These are phyloP conservation scores for Penicillium turbatum DNA, from an alignment of 495 filamentous ascomycete genomes.

Conservation along the genomic window DNA sequence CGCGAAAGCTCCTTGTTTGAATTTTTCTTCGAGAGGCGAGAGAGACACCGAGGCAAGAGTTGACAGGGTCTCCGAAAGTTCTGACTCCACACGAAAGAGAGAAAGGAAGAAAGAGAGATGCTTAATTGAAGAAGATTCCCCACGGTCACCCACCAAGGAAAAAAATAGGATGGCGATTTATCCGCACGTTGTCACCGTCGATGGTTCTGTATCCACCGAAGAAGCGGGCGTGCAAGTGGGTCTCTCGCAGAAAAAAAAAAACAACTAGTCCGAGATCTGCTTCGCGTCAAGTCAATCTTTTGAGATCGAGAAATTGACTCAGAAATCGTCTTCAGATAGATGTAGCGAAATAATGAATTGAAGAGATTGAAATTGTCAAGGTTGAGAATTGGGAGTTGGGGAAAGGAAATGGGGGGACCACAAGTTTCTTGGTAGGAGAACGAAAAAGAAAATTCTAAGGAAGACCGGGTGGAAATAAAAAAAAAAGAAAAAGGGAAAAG, in stretches of 20 bases:
- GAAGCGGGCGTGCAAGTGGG: slow-evolving; percentile 45
- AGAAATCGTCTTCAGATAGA: slow-evolving; percentile 1
- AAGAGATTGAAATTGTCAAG: too few relatives aligned
- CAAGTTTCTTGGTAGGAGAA: slow-evolving; percentile 27
- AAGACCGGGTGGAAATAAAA: slow-evolving; percentile 11
- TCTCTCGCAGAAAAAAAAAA: slow-evolving; percentile 39
- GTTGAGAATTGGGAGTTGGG: neutral
- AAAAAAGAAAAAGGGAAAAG: slow-evolving; percentile 25
- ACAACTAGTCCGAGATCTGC: slow-evolving; percentile 39
- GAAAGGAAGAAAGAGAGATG: slow-evolving; percentile 27
- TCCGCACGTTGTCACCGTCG: slow-evolving; percentile 46
- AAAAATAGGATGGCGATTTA: slow-evolving; percentile 33
- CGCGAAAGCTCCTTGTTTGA: slow-evolving; percentile 20
- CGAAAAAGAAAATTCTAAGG: slow-evolving; percentile 21
- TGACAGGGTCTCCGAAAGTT: slow-evolving; percentile 17
- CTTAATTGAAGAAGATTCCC: slow-evolving; percentile 43
- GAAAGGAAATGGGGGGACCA: slow-evolving; percentile 23
- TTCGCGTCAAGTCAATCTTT: slow-evolving; percentile 38
- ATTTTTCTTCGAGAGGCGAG: slow-evolving; percentile 22
- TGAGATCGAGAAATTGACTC: slow-evolving; percentile 9
- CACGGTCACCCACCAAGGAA: slow-evolving; percentile 44
- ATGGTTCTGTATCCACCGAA: slow-evolving; percentile 45
- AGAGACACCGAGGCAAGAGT: slow-evolving; percentile 7
- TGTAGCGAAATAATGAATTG: slow-evolving; percentile 9
- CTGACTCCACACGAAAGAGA: slow-evolving; percentile 22